These are phyloP conservation scores for Fermentozyma sake DNA, from an alignment of 1,139 yeast genomes.

Conservation along the genomic window DNA sequence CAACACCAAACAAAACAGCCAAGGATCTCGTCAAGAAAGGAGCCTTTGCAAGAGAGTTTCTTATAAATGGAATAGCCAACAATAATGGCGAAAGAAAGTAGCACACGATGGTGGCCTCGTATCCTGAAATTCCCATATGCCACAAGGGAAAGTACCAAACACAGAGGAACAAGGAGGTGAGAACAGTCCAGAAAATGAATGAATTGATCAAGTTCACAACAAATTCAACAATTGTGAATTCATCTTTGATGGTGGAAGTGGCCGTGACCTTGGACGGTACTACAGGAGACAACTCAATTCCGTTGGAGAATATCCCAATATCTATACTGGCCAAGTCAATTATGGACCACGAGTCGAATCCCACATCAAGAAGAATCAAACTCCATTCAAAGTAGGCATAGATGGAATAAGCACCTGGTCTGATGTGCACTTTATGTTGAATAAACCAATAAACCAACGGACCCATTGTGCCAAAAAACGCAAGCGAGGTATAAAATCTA, in stretches of 20 bases:
- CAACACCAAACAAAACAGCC: conserved; percentile 67
- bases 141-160: conserved; percentile 97
- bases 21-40: conserved; percentile 51
- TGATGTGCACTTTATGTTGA: conserved; percentile 83
- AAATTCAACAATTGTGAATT: conserved; percentile 37
- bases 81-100: conserved; percentile 57
- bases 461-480: conserved; percentile 66
- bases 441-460: conserved; percentile 88
- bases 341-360: conserved; percentile 77
- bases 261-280: conserved; percentile 1
- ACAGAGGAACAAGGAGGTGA: conserved; percentile 76
- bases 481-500: conserved; percentile 50
- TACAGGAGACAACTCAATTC: conserved; percentile 10
- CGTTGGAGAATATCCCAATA: conserved; percentile 27
- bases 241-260: conserved; percentile 11
- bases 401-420: conserved; percentile 91
- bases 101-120: conserved; percentile 64
- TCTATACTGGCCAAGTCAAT: conserved; percentile 61
- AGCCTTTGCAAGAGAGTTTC: conserved; percentile 28
- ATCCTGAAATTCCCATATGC: conserved; percentile 97
- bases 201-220: conserved; percentile 50
- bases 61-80: conserved; percentile 50
- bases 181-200: conserved; percentile 77
- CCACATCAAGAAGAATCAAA: conserved; percentile 73
- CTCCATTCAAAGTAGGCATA: conserved; percentile 97